These are phyloP conservation scores for Colletotrichum sp. DNA, from an alignment of 2,329 filamentous ascomycete species.

Conservation along the genomic window DNA sequence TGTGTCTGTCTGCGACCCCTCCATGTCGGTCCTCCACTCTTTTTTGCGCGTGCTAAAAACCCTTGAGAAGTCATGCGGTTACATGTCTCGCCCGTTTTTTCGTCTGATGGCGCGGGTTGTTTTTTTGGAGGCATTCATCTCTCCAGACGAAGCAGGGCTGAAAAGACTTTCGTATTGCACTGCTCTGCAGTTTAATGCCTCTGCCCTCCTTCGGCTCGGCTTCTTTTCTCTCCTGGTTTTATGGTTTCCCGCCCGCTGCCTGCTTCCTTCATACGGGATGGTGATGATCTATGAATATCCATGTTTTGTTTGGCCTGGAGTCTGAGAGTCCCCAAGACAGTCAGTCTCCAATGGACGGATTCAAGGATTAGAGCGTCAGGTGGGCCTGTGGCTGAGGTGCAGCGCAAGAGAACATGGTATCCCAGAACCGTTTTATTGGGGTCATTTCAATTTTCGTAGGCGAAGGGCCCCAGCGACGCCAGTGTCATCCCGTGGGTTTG, in stretches of 20 bases:
- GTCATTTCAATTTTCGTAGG: constrained; percentile 7
- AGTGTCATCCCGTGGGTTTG: neutral
- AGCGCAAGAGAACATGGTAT: neutral
- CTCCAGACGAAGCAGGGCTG: neutral
- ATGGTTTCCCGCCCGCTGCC: neutral
- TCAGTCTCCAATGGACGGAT: neutral
- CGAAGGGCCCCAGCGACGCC: neutral
- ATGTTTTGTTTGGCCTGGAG: neutral
- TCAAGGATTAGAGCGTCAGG: neutral
- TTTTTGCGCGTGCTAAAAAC: neutral
- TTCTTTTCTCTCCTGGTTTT: neutral
- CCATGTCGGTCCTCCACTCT: neutral
- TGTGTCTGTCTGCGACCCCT: neutral
- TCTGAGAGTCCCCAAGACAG: neutral
- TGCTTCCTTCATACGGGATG: neutral
- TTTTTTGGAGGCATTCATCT: neutral
- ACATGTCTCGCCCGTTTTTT: constrained; percentile 8
- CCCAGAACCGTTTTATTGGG: constrained; percentile 1
- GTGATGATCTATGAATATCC: neutral
- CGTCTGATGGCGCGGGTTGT: neutral
- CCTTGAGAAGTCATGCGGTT: neutral
- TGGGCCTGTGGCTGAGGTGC: neutral
- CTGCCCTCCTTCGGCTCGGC: neutral
- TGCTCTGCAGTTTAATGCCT: neutral
- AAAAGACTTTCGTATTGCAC: neutral